These are phyloP conservation scores for Ruellia speciosa DNA, from an alignment of 305 asterid species.

Conservation along the genomic window DNA sequence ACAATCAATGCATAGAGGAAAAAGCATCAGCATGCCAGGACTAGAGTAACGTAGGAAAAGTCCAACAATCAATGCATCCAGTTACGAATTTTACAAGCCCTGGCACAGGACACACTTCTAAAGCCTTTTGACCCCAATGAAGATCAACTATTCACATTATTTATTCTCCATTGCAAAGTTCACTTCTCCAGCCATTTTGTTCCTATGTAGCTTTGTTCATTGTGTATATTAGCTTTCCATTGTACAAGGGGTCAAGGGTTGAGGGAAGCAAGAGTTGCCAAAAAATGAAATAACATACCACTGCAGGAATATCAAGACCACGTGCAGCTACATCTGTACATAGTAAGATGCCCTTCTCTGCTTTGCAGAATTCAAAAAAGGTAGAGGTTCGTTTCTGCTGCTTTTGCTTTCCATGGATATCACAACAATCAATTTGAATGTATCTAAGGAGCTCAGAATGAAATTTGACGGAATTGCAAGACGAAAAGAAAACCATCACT, in stretches of 20 bases:
- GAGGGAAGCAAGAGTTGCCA: background rate
- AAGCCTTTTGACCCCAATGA: too few species aligned
- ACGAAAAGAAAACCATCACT: conserved; percentile 98
- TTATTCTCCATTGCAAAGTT: too few species aligned
- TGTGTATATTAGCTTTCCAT: background rate
- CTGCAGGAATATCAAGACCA: conserved; percentile 94
- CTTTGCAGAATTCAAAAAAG: conserved; percentile 71
- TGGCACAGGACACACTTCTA: too few species aligned
- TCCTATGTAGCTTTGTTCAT: conserved; percentile 1
- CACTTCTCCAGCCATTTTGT: too few species aligned
- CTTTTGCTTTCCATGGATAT: conserved; percentile 86
- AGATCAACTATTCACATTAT: too few species aligned
- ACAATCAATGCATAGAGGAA: conserved; percentile 2
- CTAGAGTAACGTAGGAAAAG: too few species aligned
- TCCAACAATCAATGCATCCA: too few species aligned
- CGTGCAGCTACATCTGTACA: conserved; percentile 98
- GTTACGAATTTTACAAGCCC: too few species aligned
- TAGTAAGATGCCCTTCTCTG: conserved; percentile 74
- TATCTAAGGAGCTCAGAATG: conserved; percentile 73
- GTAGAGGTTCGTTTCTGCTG: conserved; percentile 83
- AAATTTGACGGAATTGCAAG: conserved; percentile 80
- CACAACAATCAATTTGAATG: conserved; percentile 60
- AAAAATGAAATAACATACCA: conserved; percentile 45
- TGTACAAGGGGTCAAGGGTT: background rate
- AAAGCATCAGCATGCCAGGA: too few species aligned